Evolutionary conservation across 1,284 basidiomycete species (phyloP), one percentile per base, ranked within the genome.

Genomic region (Leccinum pallidistipes): DNA sequence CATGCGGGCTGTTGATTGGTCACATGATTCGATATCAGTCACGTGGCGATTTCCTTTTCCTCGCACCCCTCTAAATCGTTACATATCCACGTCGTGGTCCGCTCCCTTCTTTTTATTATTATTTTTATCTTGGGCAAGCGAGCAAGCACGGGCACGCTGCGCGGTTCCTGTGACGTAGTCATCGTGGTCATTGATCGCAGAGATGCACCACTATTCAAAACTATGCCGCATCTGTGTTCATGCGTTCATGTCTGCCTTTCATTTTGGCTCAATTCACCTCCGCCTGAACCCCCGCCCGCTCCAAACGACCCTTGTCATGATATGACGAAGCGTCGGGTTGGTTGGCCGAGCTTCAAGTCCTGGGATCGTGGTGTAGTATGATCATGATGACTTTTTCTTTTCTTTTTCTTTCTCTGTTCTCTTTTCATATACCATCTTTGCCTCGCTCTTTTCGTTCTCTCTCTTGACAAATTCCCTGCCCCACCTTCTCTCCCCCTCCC

Each of bases 161-260:
- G 43, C 32, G 18, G 71, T 74, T 66, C 72, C 71, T 74, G 66
- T 71, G 72, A 74, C 68, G 70, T 66, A 71, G 45, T 47, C 45
- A 24, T 47, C 21, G 12, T 24, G 45, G 45, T 47, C 45, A 47
- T 47, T 47, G 49, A 72, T 49, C 53, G 43, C 59, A 34, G 54
- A 47, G 51, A 24, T 31, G 56, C 45, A n/a, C 31, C 56, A 27
- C 56, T 27, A 47, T 47, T 54, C 18, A 45, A 52, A n/a, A 40
- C 40, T 65, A 56, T 36, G 32, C 56, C 36, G 27, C 36, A 58
- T 59, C 29, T 47, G 18, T 63, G 1, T 62, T 66, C 61, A 62
- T 70, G 45, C 45, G 12, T 14, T 47, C 45, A 47, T 47, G 45
- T 47, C 14, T 24, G 45, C 21, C 11, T 47, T 47, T 47, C 45